Conservation (phyloP, 345 rosid genomes). For the Pelargonium nanum region DNA sequence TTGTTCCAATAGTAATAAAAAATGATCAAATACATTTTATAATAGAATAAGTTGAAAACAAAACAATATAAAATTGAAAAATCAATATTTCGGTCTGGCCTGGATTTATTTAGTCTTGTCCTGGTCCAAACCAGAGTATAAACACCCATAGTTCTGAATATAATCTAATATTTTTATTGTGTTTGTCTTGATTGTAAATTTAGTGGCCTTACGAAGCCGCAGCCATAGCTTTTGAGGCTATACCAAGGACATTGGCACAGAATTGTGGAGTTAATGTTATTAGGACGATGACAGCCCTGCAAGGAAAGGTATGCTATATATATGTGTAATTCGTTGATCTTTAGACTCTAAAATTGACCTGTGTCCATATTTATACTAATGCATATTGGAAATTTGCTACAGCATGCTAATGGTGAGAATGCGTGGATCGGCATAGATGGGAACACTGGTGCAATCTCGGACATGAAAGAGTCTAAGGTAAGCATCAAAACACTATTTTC, state of each 20-base stretch:
- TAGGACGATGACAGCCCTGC: slow-evolving; percentile 74
- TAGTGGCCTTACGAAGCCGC: slow-evolving; percentile 99
- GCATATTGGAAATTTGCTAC: slow-evolving; percentile 4
- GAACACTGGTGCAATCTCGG: slow-evolving; percentile 74
- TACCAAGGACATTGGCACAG: slow-evolving; percentile 80
- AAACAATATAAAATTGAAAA: too few species aligned
- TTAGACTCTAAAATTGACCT: too few species aligned
- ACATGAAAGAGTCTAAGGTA: slow-evolving; percentile 88
- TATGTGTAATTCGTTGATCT: background rate
- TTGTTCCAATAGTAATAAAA: too few species aligned
- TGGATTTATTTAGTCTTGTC: too few species aligned
- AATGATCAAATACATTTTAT: too few species aligned
- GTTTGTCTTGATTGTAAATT: slow-evolving; percentile 10
- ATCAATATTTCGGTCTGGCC: too few species aligned
- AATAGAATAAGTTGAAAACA: too few species aligned
- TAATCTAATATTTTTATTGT: too few species aligned
- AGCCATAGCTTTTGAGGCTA: slow-evolving; percentile 91
- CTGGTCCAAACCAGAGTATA: too few species aligned
- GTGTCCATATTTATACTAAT: background rate
- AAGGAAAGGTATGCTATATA: slow-evolving; percentile 56
- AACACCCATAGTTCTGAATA: background rate
- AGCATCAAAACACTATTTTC: background rate
- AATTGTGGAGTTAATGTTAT: slow-evolving; percentile 80
- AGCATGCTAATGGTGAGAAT: slow-evolving; percentile 97
- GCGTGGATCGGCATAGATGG: slow-evolving; percentile 97